Evolutionary conservation across 805 yeast genomes (phyloP).

Genomic region (Schizosaccharomyces lindneri): DNA sequence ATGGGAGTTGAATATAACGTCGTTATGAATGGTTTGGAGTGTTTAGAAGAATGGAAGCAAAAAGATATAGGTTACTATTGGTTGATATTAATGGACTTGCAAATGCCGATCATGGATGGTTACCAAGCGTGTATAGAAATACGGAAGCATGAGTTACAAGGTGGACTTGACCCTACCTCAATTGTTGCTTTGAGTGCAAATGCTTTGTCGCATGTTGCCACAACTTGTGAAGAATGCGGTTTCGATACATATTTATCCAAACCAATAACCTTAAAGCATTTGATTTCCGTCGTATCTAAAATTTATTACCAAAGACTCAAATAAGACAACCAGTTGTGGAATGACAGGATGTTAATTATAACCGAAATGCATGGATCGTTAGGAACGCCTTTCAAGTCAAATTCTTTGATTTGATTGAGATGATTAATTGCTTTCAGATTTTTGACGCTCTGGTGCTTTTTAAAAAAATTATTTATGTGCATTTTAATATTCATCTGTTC

Average conservation of each 20-base stretch:
- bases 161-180: conserved; percentile 8
- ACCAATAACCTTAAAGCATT: conserved; percentile 9
- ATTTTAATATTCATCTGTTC: too few relatives aligned
- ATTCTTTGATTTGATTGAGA: too few relatives aligned
- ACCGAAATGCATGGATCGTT: too few relatives aligned
- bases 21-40: conserved; percentile 14
- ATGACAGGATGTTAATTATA: too few relatives aligned
- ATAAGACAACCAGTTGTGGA: too few relatives aligned
- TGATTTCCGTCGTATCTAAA: background rate
- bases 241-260: conserved; percentile 13
- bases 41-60: conserved; percentile 10
- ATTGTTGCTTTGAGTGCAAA: conserved; percentile 16
- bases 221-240: conserved; percentile 12
- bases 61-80: conserved; percentile 9
- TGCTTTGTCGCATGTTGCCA: conserved; percentile 14
- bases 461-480: too few relatives aligned
- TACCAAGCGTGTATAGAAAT: conserved; percentile 14
- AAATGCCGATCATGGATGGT: conserved; percentile 16
- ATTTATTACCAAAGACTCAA: too few relatives aligned
- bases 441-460: too few relatives aligned
- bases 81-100: conserved; percentile 13
- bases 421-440: too few relatives aligned
- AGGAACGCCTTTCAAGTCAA: too few relatives aligned
- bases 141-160: conserved; percentile 12
- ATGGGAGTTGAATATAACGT: conserved; percentile 13